A percentile compares a stretch with the other conserved stretches of the same genome.
Evolutionary conservation across 495 filamentous ascomycete species (phyloP).

Genomic region (Staphylotrichum longicolle): DNA sequence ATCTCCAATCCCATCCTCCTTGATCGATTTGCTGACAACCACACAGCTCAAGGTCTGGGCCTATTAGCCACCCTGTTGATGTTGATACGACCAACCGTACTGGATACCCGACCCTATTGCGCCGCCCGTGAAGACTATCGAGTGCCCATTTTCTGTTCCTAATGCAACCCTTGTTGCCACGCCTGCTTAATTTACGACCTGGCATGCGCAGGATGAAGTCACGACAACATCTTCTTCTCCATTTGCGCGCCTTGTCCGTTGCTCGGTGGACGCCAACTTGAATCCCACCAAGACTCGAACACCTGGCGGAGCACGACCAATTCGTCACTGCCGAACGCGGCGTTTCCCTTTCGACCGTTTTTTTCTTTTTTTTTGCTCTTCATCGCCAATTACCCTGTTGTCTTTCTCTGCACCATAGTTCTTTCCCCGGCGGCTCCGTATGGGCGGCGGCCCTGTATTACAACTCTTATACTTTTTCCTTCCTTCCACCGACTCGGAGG

Average conservation of each 20-base stretch:
- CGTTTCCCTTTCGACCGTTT: neutral
- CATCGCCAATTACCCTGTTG: neutral
- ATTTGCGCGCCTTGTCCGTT: neutral
- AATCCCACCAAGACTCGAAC: neutral
- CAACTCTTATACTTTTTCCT: slow-evolving; percentile 8
- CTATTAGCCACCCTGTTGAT: slow-evolving; percentile 45
- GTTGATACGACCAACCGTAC: slow-evolving; percentile 27
- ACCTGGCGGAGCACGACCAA: neutral
- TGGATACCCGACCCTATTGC: slow-evolving; percentile 34
- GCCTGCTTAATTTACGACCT: slow-evolving; percentile 46
- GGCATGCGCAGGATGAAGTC: slow-evolving; percentile 55
- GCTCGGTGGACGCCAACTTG: neutral
- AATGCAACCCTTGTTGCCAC: slow-evolving; percentile 42
- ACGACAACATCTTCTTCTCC: slow-evolving; percentile 48
- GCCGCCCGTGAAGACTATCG: slow-evolving; percentile 34
- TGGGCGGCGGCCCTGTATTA: slow-evolving; percentile 21
- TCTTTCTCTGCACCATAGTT: slow-evolving; percentile 25
- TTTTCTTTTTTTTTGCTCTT: neutral
- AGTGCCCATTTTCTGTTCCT: slow-evolving; percentile 35
- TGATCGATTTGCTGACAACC: slow-evolving; percentile 22
- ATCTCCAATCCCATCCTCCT: neutral
- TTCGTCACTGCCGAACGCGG: neutral
- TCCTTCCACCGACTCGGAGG: neutral
- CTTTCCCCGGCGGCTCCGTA: slow-evolving; percentile 11
- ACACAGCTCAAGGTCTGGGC: slow-evolving; percentile 84